phyloP scores from a whole-genome alignment of 2,329 filamentous ascomycete genomes.

The Penicillium corylophilum region DNA sequence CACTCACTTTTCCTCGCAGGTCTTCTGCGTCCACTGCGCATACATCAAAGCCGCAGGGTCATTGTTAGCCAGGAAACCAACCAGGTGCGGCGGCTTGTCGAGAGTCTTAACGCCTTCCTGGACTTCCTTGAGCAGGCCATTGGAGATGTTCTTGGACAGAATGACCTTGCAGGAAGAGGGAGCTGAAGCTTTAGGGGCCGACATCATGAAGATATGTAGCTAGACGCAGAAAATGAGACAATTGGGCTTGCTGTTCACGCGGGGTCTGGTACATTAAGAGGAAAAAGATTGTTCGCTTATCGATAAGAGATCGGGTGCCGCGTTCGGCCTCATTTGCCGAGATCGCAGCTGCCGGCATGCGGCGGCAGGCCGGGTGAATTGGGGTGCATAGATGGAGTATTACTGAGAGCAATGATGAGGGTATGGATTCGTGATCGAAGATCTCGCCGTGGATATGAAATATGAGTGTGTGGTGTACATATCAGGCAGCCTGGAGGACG shows the following conservation, averaged over 20 bases:
- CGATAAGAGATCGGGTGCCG: slow-evolving; percentile 36
- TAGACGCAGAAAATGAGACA: slow-evolving; percentile 8
- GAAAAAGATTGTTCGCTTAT: slow-evolving; percentile 39
- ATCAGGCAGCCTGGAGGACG: not conserved
- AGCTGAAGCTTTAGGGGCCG: slow-evolving; percentile 28
- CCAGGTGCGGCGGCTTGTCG: slow-evolving; percentile 71
- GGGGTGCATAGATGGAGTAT: not conserved
- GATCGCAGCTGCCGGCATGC: slow-evolving; percentile 1
- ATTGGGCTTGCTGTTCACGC: slow-evolving; percentile 7
- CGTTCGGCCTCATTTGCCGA: slow-evolving; percentile 26
- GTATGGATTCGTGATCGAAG: not conserved
- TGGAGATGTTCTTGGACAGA: slow-evolving; percentile 82
- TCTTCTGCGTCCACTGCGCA: slow-evolving; percentile 96
- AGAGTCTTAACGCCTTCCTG: slow-evolving; percentile 71
- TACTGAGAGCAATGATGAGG: not conserved
- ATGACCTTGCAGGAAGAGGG: slow-evolving; percentile 79
- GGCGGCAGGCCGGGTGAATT: not conserved
- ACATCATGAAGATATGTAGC: slow-evolving; percentile 26
- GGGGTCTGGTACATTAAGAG: slow-evolving; percentile 15
- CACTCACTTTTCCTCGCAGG: slow-evolving; percentile 89
- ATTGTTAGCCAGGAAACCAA: slow-evolving; percentile 87
- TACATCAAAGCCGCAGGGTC: slow-evolving; percentile 92
- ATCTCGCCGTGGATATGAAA: not conserved
- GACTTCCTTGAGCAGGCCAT: slow-evolving; percentile 75
- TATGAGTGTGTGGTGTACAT: not conserved